Percentiles rank a stretch among this genome's conserved stretches.
Evolutionary conservation across 768 basidiomycete species (phyloP).

Genomic region (Tylopilus cervinicoccineus): DNA sequence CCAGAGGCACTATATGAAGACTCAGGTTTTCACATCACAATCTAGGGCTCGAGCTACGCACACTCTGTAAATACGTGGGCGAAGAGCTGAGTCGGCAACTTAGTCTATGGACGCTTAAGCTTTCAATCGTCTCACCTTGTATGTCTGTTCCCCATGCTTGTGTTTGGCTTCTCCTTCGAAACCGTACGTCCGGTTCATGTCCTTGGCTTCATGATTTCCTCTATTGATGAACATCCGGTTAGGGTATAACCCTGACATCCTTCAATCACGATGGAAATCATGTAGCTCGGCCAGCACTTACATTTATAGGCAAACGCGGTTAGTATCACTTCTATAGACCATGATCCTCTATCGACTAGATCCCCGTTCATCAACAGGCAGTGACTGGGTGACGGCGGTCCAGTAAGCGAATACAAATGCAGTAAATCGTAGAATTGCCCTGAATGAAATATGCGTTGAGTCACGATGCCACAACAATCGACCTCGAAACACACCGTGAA

Average conservation of each 20-base stretch:
- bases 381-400: conserved; percentile 80
- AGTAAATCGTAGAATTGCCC: conserved; percentile 95
- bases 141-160: conserved; percentile 94
- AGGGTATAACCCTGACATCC: conserved; percentile 80
- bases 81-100: conserved; percentile 57
- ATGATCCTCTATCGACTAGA: conserved; percentile 95
- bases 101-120: neutral
- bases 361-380: conserved; percentile 91
- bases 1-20: conserved; percentile 70
- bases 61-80: conserved; percentile 89
- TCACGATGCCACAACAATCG: neutral
- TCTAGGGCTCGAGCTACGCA: conserved; percentile 34
- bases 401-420: conserved; percentile 82
- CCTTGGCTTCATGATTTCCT: conserved; percentile 95
- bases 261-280: conserved; percentile 10
- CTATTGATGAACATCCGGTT: conserved; percentile 88
- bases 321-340: conserved; percentile 91
- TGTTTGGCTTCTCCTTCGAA: conserved; percentile 96
- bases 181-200: conserved; percentile 94
- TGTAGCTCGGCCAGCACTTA: conserved; percentile 31
- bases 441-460: conserved; percentile 28
- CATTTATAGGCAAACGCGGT: conserved; percentile 96
- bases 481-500: conserved; percentile 61
- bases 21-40: conserved; percentile 5
- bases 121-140: conserved; percentile 55